Base-by-base conservation (phyloP, 75 land plant genomes). In the Selaginella tamariscina region DNA sequence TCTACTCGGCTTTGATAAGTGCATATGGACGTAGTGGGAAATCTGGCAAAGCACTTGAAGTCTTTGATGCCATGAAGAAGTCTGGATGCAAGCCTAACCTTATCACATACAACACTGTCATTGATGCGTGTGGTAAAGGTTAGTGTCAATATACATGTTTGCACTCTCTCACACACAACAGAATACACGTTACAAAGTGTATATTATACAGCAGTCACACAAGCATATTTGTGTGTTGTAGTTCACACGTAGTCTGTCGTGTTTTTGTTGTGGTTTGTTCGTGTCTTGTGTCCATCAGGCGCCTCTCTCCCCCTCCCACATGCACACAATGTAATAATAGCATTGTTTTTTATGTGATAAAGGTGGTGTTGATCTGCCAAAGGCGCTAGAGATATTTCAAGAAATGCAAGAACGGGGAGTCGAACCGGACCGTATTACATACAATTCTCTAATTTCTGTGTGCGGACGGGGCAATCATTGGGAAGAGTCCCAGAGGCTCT, bases 101-200 rank as follows among this genome's bases (percentile, higher is more conserved):
- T 27, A 84, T 94, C 1, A 81, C 91, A 32, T 94, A 87, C 64
- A 94, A 94, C 76, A 79, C 92, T 2, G 73, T 90, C 32, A 95
- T 90, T 67, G 99, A 95, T 78, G 96, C 96, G 0, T 90, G 96
- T 74, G 91, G 82, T 2, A 95, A 95, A 71, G 49, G 49, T n/a
- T n/a, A n/a, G n/a, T n/a, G n/a, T n/a, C n/a, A n/a, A n/a, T n/a
- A n/a, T n/a, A n/a, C n/a, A n/a, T n/a, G n/a, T n/a, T n/a, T n/a
- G n/a, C n/a, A n/a, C n/a, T n/a, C n/a, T n/a, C n/a, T n/a, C n/a
- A n/a, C n/a, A n/a, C n/a, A n/a, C n/a, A n/a, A n/a, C n/a, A n/a
- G n/a, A n/a, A n/a, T n/a, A n/a, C n/a, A n/a, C n/a, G n/a, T n/a
- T n/a, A n/a, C n/a, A n/a, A n/a, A n/a, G n/a, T n/a, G n/a, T n/a